Base-by-base conservation (phyloP, 1,284 basidiomycete species). In the Mrakiaceae sp. region DNA sequence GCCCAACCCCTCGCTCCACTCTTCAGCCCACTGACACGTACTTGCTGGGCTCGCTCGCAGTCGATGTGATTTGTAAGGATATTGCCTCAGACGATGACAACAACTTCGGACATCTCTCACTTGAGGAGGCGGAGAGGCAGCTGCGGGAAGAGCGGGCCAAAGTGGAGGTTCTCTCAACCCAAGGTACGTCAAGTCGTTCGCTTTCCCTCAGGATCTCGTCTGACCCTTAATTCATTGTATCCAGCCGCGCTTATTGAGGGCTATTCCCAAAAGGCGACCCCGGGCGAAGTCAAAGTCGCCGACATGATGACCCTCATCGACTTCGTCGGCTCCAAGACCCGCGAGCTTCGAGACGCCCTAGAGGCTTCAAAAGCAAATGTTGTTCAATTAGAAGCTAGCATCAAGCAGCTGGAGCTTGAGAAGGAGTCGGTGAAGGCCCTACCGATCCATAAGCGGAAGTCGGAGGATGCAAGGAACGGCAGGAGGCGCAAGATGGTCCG, bases 231-330 rank as follows among this genome's bases (percentile, higher is more conserved):
- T 55, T 5, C 55, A 2, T 43, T 40, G 10, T 2, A 0, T 3
- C 40, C 14, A 3, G 40, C 4, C n/a, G 8, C 40, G 0, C 16
- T 5, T 7, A 78, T 75, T 69, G 66, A 69, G 0, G 72, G 80
- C 53, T 72, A 74, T 51, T 72, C 78, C 67, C 71, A 78, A 52
- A 79, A 80, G 67, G 72, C 72, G 1, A 72, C 76, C 27, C 69
- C 83, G 16, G 74, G 83, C 43, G 68, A 76, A 51, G 70, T 70
- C 12, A 83, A 82, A 27, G 27, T 27, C 66, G 78, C 77, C 3
- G 75, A 77, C 60, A 78, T 78, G 4, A 70, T 83, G 58, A 75
- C 63, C 2, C 79, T 76, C 49, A 79, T 82, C 68, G 76, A 81
- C 69, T 74, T 81, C 47, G 69, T 68, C 10, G 78, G 80, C 0